phyloP scores from a whole-genome alignment of 768 basidiomycete genomes.

The Russula sp. region DNA sequence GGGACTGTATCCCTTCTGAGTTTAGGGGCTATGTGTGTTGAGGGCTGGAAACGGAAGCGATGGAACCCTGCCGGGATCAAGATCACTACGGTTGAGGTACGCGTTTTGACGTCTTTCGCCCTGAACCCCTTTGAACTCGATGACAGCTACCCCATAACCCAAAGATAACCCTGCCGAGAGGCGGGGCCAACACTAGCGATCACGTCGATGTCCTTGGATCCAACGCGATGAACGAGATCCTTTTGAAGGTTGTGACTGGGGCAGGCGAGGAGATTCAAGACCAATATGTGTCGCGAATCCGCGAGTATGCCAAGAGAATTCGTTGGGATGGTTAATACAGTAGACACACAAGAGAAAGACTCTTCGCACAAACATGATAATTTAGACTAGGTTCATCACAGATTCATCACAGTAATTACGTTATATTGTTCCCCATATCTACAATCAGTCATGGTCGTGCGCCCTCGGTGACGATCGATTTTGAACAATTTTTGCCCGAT shows the following conservation, averaged over 20 bases:
- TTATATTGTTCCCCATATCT: neutral
- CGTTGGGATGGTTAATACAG: conserved; percentile 31
- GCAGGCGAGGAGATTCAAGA: conserved; percentile 69
- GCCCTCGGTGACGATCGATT: too few relatives aligned
- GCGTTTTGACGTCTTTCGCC: conserved; percentile 19
- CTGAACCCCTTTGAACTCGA: conserved; percentile 2
- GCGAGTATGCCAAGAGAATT: conserved; percentile 68
- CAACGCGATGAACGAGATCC: conserved; percentile 81
- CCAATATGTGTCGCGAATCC: conserved; percentile 70
- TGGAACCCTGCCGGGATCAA: conserved; percentile 94
- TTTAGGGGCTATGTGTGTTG: conserved; percentile 93
- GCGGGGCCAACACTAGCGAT: conserved; percentile 89
- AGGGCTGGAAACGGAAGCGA: conserved; percentile 83
- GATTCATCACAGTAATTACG: neutral
- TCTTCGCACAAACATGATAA: neutral
- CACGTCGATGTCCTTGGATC: conserved; percentile 76
- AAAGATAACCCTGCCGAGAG: conserved; percentile 66
- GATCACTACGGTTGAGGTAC: conserved; percentile 82
- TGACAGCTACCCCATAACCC: conserved; percentile 77
- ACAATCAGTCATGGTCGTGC: neutral
- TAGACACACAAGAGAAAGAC: neutral
- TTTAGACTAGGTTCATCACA: too few relatives aligned
- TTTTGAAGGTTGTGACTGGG: conserved; percentile 86
- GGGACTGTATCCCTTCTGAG: conserved; percentile 86
- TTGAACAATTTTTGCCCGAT: too few relatives aligned